These are phyloP conservation scores for Colletotrichum salicis DNA, from an alignment of 2,329 filamentous ascomycete genomes.

Conservation along the genomic window DNA sequence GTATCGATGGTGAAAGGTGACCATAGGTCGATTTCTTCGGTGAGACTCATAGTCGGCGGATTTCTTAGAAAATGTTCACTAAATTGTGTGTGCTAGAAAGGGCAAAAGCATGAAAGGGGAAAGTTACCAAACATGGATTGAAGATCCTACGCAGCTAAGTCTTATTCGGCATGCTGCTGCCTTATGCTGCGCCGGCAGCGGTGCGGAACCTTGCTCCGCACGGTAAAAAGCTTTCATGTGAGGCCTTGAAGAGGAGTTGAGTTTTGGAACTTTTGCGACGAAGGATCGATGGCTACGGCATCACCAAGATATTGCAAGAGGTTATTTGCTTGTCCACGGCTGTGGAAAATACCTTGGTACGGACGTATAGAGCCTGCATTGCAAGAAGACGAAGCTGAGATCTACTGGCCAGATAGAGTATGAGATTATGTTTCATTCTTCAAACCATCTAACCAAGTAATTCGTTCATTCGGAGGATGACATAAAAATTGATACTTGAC, in stretches of 20 bases:
- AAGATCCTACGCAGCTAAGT: background rate
- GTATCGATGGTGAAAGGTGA: conserved; percentile 58
- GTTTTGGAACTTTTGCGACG: background rate
- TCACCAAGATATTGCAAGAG: too few relatives aligned
- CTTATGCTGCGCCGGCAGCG: background rate
- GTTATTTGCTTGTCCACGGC: too few relatives aligned
- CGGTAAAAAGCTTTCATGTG: background rate
- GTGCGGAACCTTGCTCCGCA: background rate
- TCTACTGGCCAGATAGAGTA: too few relatives aligned
- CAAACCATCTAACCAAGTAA: background rate
- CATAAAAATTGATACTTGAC: background rate
- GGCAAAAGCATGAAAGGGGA: background rate
- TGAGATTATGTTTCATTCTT: background rate
- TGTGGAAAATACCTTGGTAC: too few relatives aligned
- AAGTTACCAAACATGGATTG: background rate
- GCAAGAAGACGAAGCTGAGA: too few relatives aligned
- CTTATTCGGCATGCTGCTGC: background rate
- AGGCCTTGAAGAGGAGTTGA: background rate
- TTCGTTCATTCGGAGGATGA: background rate
- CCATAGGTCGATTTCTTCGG: conserved; percentile 48
- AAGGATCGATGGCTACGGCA: background rate
- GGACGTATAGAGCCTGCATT: too few relatives aligned
- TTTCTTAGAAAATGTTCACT: background rate
- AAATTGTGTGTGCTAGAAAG: background rate
- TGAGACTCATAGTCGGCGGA: conserved; percentile 24